Conservation (phyloP, 352 stramenopile genomes). For the Phytophthora crassamura region DNA sequence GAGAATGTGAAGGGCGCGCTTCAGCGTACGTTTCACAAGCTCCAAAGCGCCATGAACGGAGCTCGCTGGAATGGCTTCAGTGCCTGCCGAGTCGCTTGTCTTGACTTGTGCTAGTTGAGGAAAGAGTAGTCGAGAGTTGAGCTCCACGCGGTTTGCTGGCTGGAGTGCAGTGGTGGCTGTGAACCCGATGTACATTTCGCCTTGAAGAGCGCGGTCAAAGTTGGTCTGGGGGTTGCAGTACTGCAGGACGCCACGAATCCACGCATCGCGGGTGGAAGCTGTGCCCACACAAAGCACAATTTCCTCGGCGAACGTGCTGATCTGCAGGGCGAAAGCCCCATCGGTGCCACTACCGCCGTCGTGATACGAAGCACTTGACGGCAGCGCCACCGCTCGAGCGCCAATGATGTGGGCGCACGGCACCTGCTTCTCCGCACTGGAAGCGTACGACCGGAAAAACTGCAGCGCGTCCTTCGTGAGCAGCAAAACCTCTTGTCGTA, state of each 20-base stretch:
- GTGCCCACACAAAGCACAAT: conserved; percentile 76
- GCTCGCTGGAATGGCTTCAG: conserved; percentile 12
- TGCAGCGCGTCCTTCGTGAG: conserved; percentile 61
- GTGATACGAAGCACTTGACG: conserved; percentile 23
- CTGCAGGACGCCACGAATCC: conserved; percentile 68
- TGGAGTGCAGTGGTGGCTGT: conserved; percentile 42
- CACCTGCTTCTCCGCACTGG: conserved; percentile 61
- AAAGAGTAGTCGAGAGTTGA: conserved; percentile 76
- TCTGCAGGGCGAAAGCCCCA: conserved; percentile 65
- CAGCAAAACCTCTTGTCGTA: conserved; percentile 82
- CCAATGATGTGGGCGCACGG: conserved; percentile 54
- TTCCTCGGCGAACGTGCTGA: conserved; percentile 79
- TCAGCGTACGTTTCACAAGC: conserved; percentile 39
- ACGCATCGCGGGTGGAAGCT: conserved; percentile 64
- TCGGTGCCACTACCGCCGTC: conserved; percentile 9
- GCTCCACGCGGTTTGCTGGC: conserved; percentile 56
- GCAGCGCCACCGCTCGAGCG: conserved; percentile 45
- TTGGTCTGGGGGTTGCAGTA: conserved; percentile 60
- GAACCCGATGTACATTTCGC: conserved; percentile 53
- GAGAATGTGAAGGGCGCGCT: conserved; percentile 46
- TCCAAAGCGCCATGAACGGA: conserved; percentile 24
- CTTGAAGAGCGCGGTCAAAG: conserved; percentile 45
- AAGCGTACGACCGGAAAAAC: conserved; percentile 77
- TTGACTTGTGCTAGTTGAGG: conserved; percentile 29
- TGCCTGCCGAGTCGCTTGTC: neutral